These are phyloP conservation scores for Boechera stricta DNA, from an alignment of 345 rosid species.

Conservation along the genomic window DNA sequence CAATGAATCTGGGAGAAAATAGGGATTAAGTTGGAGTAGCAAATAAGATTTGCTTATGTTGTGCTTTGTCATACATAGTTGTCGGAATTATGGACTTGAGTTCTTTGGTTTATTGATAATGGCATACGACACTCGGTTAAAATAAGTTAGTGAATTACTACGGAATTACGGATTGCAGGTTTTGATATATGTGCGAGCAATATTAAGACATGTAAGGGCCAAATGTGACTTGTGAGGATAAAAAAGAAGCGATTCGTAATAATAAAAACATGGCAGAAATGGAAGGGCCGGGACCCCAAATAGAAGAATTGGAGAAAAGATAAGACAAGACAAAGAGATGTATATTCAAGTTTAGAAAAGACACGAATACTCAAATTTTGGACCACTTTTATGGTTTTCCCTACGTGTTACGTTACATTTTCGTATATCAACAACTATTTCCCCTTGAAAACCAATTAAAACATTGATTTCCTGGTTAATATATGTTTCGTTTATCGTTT, in stretches of 20 bases:
- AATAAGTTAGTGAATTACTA: not conserved
- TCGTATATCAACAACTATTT: not conserved
- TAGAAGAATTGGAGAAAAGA: constrained; percentile 23
- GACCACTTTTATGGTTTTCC: constrained; percentile 36
- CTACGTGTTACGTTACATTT: constrained; percentile 11
- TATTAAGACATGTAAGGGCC: not conserved
- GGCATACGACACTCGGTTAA: not conserved
- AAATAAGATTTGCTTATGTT: constrained; percentile 19
- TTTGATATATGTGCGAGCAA: not conserved
- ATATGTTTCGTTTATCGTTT: not conserved
- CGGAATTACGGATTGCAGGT: not conserved
- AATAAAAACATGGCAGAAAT: constrained; percentile 11
- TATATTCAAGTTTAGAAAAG: constrained; percentile 2
- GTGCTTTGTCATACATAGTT: constrained; percentile 22
- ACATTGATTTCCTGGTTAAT: not conserved
- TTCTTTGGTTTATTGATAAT: constrained; percentile 28
- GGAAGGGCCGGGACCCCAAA: not conserved
- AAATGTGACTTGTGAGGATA: not conserved
- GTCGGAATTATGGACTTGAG: not conserved
- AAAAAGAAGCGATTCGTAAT: not conserved
- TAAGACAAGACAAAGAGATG: constrained; percentile 15
- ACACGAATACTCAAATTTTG: constrained; percentile 21
- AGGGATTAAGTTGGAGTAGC: constrained; percentile 25
- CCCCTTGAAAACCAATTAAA: not conserved
- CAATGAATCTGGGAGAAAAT: constrained; percentile 37